Evolutionary conservation across 805 yeast species (phyloP), one percentile per base, ranked within the genome.

Genomic region (Hanseniaspora guilliermondii): DNA sequence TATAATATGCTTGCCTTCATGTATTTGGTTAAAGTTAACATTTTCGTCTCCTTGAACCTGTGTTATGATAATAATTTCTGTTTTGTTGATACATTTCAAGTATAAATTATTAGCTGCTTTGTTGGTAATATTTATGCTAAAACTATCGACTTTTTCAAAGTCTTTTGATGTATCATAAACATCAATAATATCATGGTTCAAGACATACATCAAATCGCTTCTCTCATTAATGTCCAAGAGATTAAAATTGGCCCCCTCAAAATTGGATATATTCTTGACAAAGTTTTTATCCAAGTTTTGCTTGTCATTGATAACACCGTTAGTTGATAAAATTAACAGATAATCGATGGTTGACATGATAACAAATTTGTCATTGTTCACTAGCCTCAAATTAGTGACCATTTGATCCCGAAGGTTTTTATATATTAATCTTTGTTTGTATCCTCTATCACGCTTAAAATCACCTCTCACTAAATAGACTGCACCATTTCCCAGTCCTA

Each of bases 381-480:
- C 73, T 59, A 89, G 77, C 30, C 77, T 76, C 1, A 91, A 68
- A 0, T 86, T 83, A 0, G 97, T 91, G 19, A 93, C 76, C 1
- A 97, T 95, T 48, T 87, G 93, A 2, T 74, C 69, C 16, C 68
- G 67, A 5, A 59, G 44, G 50, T 82, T 77, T 56, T 83, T 86
- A 63, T 81, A 86, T 0, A 89, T 80, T 0, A 83, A 65, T 30
- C 97, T 72, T 62, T 91, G 97, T 59, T 93, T 78, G 9, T 95
- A 80, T 0, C 97, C 97, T 56, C 95, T 72, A 63, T 93, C 98
- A 60, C 88, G 79, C 6, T 87, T 60, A 33, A 93, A 66, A 65
- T 93, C 97, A 8, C 98, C 98, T 58, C 97, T 70, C 0, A 89
- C 78, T 6, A 89, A 69, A 2, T 89, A 71, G 2, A 89, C 87